A percentile compares a stretch with the other conserved stretches of the same genome.
Evolutionary conservation across 768 basidiomycete genomes (phyloP).

Genomic region (Suillus fuscotomentosus): DNA sequence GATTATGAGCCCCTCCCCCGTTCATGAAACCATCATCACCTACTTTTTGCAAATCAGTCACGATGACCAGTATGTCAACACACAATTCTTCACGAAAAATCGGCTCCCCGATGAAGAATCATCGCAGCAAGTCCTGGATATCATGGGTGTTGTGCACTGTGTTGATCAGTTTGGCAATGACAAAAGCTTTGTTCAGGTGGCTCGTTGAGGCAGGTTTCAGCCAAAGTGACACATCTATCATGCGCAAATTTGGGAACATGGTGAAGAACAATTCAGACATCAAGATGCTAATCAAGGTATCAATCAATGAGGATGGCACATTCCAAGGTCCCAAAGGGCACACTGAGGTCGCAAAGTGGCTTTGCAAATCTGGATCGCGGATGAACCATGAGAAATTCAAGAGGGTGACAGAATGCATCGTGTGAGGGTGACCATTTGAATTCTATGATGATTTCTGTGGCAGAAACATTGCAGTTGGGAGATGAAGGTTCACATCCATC

Average conservation of each 20-base stretch:
- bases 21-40: background rate
- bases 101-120: background rate
- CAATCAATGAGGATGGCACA: background rate
- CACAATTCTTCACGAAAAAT: background rate
- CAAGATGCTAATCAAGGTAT: background rate
- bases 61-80: background rate
- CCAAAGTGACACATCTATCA: background rate
- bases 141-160: background rate
- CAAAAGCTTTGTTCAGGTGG: background rate
- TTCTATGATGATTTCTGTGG: no score
- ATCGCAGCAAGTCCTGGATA: background rate
- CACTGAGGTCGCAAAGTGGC: background rate
- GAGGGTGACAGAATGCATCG: background rate
- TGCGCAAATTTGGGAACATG: background rate
- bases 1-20: background rate
- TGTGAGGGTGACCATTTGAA: no score
- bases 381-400: background rate
- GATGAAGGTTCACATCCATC: no score
- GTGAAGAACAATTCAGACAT: background rate
- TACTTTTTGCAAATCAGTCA: background rate
- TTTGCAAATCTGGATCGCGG: background rate
- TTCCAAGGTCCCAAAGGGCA: background rate
- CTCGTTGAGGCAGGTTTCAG: background rate
- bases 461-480: no score
- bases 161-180: background rate